Evolutionary conservation across 805 yeast genomes (phyloP), one percentile per base, ranked within the genome.

Genomic region (Barnettozyma vustinii): DNA sequence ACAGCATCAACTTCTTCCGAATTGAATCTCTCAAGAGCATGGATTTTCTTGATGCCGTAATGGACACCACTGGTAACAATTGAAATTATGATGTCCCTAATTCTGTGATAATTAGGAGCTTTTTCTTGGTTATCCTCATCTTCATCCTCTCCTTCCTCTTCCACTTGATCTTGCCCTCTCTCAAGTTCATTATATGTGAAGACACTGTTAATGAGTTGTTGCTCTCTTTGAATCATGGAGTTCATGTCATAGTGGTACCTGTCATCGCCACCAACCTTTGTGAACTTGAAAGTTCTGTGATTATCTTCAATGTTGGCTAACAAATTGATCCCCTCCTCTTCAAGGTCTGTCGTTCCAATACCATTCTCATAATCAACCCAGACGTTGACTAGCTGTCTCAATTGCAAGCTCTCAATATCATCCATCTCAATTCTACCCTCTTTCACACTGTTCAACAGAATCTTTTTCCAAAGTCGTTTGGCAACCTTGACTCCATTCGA

Each of bases 181-280:
- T 49, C 53, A 30, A 45, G 45, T 13, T 50, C 54, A 6, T 42
- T n/a, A 43, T 61, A 67, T 23, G 74, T 66, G 58, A 79, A 84
- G 0, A 76, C 65, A 1, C 70, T 65, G 35, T 69, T 70, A 0
- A 79, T 64, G 44, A 83, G 64, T 25, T 72, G 66, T 10, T 76
- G 76, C 56, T 87, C 91, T 47, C 85, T 77, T 56, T 84, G 89
- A 47, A 84, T 69, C 84, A 87, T 80, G 1, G 96, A 83, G 26
- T 77, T 72, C 45, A 75, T 77, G 40, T 74, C 81, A 45, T 77
- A 71, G 21, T 78, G 80, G 30, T 59, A 67, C 26, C 64, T 55
- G 16, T 63, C 68, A 35, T 50, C 47, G 3, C 52, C 52, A 15
- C 55, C 61, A 7, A 56, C 37, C 18, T 68, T 69, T 1, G 69